Conservation (phyloP, 208 protist genomes). For the Trichomonas gallinae region DNA sequence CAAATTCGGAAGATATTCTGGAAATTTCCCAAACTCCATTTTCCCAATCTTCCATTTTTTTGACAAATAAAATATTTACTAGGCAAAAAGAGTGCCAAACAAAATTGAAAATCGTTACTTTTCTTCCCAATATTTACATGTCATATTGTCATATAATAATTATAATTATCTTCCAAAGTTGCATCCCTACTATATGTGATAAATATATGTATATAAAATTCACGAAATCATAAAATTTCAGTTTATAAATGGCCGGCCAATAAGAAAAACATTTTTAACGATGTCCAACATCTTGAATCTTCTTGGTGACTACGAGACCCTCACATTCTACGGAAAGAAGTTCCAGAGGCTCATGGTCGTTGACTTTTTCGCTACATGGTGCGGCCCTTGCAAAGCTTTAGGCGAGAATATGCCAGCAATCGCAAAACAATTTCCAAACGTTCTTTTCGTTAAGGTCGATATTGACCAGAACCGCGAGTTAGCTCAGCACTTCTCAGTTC, state of each 20-base stretch:
- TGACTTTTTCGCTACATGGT: constrained; percentile 12
- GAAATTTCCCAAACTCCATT: no score
- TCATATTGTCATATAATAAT: no score
- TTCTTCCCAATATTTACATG: no score
- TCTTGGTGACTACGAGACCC: background rate
- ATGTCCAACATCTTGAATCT: background rate
- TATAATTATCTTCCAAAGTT: no score
- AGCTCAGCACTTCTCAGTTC: background rate
- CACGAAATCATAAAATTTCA: no score
- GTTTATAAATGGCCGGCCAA: background rate
- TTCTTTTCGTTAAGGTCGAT: background rate
- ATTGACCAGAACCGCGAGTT: background rate
- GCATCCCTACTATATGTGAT: no score
- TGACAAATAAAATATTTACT: no score
- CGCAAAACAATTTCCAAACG: background rate
- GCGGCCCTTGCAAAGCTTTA: background rate
- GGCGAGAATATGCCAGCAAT: background rate
- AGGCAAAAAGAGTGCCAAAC: no score
- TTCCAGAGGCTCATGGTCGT: background rate
- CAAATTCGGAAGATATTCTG: no score
- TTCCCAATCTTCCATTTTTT: no score
- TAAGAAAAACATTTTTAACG: background rate
- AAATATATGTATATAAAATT: no score
- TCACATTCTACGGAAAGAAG: background rate
- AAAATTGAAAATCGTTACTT: no score